Base-by-base conservation (phyloP, 2,329 filamentous ascomycete genomes). In the Cladobotryum mycophilum region DNA sequence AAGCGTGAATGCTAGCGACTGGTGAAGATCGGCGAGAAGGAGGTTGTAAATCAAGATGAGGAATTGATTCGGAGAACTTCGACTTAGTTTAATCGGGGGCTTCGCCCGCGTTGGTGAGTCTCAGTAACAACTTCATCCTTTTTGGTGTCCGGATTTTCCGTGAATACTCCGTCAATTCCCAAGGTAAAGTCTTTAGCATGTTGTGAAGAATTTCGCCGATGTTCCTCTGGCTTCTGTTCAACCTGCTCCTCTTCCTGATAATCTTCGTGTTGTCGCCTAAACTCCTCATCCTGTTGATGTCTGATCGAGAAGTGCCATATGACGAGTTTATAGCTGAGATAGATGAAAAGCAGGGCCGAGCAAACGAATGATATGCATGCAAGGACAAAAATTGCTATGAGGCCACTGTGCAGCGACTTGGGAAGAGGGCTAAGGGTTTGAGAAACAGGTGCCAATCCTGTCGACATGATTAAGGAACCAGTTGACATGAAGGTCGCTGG, bases 41-140 rank as follows among this genome's bases (percentile, higher is more conserved):
- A 88, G 75, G 61, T 88, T 88, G 62, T 85, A 79, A 52, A 88
- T 84, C 4, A 88, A 72, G 0, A 88, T 70, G 25, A 87, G 74
- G 59, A 87, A 85, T 64, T 88, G 85, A 56, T 86, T 87, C 0
- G 75, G 75, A 5, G 71, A 67, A 17, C 69, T 65, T 37, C 61
- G 64, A 22, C 62, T 46, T 12, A 60, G 58, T n/a, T 44, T 48
- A 12, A 51, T 40, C 11, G 51, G 1, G 51, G 51, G 40, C 43
- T 20, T 8, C 14, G 30, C 7, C 45, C 38, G 8, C 42, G 35
- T 22, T 47, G 37, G 4, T 33, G 36, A 3, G n/a, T 25, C 3
- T 25, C 48, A 14, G 41, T 38, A 7, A 47, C 15, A 18, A 46
- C 45, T 14, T 20, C 17, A 41, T 49, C 9, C 14, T 51, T 45